Evolutionary conservation across 768 basidiomycete species (phyloP), one percentile per base, ranked within the genome.

Genomic region (Boletus rubroflammeus): DNA sequence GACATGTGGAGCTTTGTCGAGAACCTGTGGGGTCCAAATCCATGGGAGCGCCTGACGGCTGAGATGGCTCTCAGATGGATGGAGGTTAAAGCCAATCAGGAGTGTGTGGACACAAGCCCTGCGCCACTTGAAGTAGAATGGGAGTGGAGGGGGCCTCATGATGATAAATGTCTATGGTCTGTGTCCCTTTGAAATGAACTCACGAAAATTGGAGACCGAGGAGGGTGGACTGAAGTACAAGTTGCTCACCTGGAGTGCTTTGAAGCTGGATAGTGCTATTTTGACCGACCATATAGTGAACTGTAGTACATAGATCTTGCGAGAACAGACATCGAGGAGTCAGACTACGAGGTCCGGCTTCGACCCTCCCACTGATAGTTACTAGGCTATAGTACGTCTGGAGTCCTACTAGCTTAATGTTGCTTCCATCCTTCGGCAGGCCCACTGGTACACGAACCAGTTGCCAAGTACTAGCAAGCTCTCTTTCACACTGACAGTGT

Each of bases 1-100:
- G 60, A 64, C 34, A 63, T 73, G 59, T 65, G 71, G 70, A 54
- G 57, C 38, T 62, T 75, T 40, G 51, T 69, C 6, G 51, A 69
- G 41, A 63, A 54, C n/a, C 60, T 73, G 43, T 73, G 71, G 68
- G 19, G 23, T 39, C 19, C 3, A 2, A 15, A 36, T 7, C 56
- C 64, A n/a, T 28, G 1, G 19, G 3, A 57, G 23, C 72, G 72
- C 13, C 57, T 67, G 31, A 63, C 63, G 7, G 64, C 70, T 32
- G 40, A 43, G 43, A 46, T 26, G 53, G 64, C 60, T 5, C 45
- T 68, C 13, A 32, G 26, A 3, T 71, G 67, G 69, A 67, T 68
- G 64, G 48, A 57, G 31, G 23, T 43, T 6, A 67, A 64, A 52
- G 58, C 23, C 9, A 2, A 5, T 1, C 28, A 38, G 19, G 59